Base-by-base conservation (phyloP, 2,329 filamentous ascomycete genomes). In the Exophiala alcalophila region DNA sequence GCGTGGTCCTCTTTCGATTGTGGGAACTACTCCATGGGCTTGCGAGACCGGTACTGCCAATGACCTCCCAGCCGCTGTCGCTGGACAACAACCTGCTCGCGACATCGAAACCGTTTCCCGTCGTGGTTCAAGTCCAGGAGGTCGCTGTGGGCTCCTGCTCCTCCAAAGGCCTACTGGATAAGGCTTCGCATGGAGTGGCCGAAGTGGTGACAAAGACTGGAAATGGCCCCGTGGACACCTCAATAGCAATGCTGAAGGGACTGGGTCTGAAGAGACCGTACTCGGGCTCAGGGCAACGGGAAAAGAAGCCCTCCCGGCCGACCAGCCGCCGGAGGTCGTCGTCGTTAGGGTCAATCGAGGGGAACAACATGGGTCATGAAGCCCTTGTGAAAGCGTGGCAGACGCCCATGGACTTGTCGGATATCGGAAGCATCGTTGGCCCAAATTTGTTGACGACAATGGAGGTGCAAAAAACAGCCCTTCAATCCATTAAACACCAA, bases 51-150 rank as follows among this genome's bases (percentile, higher is more conserved):
- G 7, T 25, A n/a, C 39, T 39, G 44, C 45, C 38, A 49, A 52
- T 52, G 49, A 49, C 40, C 49, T 26, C 49, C 29, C 29, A 46
- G 44, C 38, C 34, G 20, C 18, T 44, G 18, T 38, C 34, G 39
- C 40, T 49, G 45, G 49, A 52, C 14, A 30, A 49, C 40, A 45
- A 27, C 37, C 30, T 39, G 27, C 37, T 20, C 24, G 21, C 44
- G 24, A 28, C 40, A 34, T 34, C 45, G 7, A 49, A 52, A 39
- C n/a, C 23, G 24, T 33, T 32, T 10, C 34, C 45, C 16, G 34
- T 45, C 15, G 45, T 46, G 14, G 20, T 50, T 23, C 44, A 49
- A 27, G 21, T 52, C 12, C 24, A 44, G 16, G 45, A 52, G 35
- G 19, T 46, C 5, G 23, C 41, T n/a, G 23, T 47, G 16, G 27